These are phyloP conservation scores for Phoenix dactylifera DNA, from an alignment of 176 grass and related monocot species.

Conservation along the genomic window DNA sequence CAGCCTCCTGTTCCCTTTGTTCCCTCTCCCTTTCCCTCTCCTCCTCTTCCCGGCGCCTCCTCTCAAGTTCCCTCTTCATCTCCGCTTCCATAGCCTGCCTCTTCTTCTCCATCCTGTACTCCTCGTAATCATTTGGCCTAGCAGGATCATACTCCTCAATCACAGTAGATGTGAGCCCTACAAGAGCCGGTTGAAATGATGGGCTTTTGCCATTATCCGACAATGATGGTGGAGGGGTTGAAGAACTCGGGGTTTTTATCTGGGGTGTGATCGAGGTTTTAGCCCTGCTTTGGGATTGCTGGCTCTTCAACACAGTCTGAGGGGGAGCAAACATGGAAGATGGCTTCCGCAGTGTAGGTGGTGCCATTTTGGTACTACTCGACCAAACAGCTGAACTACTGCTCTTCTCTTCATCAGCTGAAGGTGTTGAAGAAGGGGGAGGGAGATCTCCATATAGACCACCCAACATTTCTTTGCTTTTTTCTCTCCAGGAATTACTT, in stretches of 20 bases:
- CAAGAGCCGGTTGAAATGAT: constrained; percentile 61
- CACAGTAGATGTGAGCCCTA: constrained; percentile 68
- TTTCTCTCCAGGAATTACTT: background rate
- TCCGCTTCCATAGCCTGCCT: constrained; percentile 61
- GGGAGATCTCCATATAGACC: constrained; percentile 92
- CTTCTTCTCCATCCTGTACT: constrained; percentile 80
- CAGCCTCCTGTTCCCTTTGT: constrained; percentile 45
- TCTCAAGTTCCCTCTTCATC: constrained; percentile 62
- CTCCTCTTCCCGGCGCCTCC: constrained; percentile 55
- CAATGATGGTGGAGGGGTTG: background rate
- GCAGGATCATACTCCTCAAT: constrained; percentile 95
- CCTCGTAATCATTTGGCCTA: constrained; percentile 94
- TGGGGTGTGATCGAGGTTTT: constrained; percentile 22
- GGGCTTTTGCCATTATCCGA: constrained; percentile 13
- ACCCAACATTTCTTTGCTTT: constrained; percentile 49
- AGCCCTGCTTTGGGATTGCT: constrained; percentile 20
- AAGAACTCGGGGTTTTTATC: constrained; percentile 3
- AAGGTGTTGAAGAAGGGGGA: constrained; percentile 46
- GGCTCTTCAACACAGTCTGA: constrained; percentile 52
- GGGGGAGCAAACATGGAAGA: constrained; percentile 53
- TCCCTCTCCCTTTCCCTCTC: constrained; percentile 51
- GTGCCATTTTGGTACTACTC: constrained; percentile 91
- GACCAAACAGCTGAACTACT: constrained; percentile 70
- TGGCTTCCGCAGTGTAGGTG: constrained; percentile 78
- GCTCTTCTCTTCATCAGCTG: constrained; percentile 73